Evolutionary conservation across 1,284 basidiomycete species (phyloP).

Genomic region (Irpex rosettiformis): DNA sequence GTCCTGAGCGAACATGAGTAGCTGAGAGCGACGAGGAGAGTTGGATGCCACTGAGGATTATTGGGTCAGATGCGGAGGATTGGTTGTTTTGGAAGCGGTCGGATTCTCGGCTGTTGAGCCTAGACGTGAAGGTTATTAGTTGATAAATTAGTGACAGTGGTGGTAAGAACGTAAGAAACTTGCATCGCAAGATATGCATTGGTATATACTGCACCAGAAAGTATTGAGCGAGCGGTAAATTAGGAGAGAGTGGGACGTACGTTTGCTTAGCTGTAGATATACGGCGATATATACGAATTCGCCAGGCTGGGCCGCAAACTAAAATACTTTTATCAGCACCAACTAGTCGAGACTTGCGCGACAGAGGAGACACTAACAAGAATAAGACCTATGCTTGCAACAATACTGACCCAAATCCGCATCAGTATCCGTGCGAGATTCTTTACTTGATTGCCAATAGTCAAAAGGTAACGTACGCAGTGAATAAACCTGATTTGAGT

Average conservation of each 20-base stretch:
- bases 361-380: conserved; percentile 22
- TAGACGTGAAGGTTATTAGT: no score
- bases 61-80: background rate
- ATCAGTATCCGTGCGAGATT: background rate
- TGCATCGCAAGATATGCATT: background rate
- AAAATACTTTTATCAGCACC: background rate
- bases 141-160: background rate
- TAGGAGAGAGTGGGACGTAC: conserved; percentile 31
- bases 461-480: conserved; percentile 38
- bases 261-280: conserved; percentile 48
- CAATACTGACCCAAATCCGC: conserved; percentile 32
- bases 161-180: background rate
- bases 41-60: background rate
- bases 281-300: conserved; percentile 52
- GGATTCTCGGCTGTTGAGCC: background rate
- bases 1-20: background rate
- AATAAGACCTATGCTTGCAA: conserved; percentile 42
- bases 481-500: conserved; percentile 40
- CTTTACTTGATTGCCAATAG: background rate
- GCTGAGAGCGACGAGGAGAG: background rate
- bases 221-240: background rate
- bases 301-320: conserved; percentile 44
- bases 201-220: background rate
- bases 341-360: background rate
- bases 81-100: background rate